Base-by-base conservation (phyloP, 2,329 filamentous ascomycete genomes). In the Ophiocordyceps camponoti-rufipedis region DNA sequence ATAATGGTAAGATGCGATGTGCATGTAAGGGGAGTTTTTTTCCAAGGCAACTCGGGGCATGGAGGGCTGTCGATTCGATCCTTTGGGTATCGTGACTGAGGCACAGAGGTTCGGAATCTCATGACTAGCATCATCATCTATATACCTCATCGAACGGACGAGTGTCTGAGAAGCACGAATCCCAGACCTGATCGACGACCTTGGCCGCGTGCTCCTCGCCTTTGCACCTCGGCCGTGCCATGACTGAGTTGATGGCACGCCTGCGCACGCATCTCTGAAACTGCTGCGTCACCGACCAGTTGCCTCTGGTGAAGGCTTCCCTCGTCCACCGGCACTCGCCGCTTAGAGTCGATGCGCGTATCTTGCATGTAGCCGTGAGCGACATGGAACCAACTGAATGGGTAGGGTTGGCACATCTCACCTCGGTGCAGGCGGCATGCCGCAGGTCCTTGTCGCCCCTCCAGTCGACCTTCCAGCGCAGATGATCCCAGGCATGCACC, bases 141-240 rank as follows among this genome's bases (percentile, higher is more conserved):
- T 94, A 98, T 45, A 98, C 87, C 61, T 96, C 89, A 61, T 96
- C 87, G 63, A 98, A 98, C 2, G 91, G 91, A 56, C 91, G 72
- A 4, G 89, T 96, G 63, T 98, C 91, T 44, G 76, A 69, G 61
- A 94, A 98, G 62, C 91, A 98, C 55, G 87, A 95, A 53, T 94
- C 88, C 86, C 89, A 98, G n/a, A 98, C 91, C 63, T 94, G 82
- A 63, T 96, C 91, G 47, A 98, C 86, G 28, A 93, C 80, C 65
- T 83, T 85, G 44, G 78, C 75, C 4, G 91, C 91, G 53, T 96
- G 85, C 13, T 80, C 78, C 55, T 94, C 80, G 62, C 94, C 84
- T 61, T 84, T 85, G 58, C 88, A 91, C 42, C 73, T 71, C 14
- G 87, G 86, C 49, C 91, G 72, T 32, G 75, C 79, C 67, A 78